Base-by-base conservation (phyloP, 1,139 yeast genomes). In the Tardiomyces digboiensis region DNA sequence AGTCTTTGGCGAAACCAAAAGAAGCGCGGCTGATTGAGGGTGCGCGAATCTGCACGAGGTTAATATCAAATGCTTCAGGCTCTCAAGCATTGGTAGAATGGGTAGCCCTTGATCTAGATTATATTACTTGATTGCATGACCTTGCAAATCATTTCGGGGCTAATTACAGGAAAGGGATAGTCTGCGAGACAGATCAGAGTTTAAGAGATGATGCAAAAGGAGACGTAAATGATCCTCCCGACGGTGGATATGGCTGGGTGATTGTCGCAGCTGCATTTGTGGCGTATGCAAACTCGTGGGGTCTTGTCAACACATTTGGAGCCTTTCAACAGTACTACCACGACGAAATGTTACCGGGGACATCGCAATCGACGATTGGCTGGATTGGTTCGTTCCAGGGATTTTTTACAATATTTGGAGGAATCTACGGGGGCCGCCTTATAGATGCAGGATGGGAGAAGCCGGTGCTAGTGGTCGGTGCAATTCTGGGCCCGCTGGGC, bases 301-400 rank as follows among this genome's bases (percentile, higher is more conserved):
- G 85, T 2, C 59, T 79, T 23, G 70, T 75, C 49, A 79, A 78
- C 48, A 62, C 80, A 1, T 64, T 74, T 44, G 85, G 85, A 39
- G 79, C 78, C 1, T 74, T 76, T 42, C 80, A 80, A 55, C 67
- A 78, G 2, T 78, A 78, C 52, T 70, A 78, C 19, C 56, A 74
- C 3, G 55, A 63, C 3, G 69, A 20, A 7, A 26, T 43, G 5
- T 29, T 46, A 22, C 14, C 26, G 10, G 54, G 65, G 39, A 61
- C 64, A 2, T 55, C 72, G 3, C 63, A 70, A 5, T 62, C 76
- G 2, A 63, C 70, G 6, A 68, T 77, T 2, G 75, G 82, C 2
- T 80, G 86, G 86, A 72, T 80, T 20, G 81, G 80, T 51, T 72
- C 83, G 1, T 60, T 78, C 21, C 78, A 71, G 52, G 66, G 72